Base-by-base conservation (phyloP, 129 eudicot species). In the Rutidosis leptorrhynchoides region DNA sequence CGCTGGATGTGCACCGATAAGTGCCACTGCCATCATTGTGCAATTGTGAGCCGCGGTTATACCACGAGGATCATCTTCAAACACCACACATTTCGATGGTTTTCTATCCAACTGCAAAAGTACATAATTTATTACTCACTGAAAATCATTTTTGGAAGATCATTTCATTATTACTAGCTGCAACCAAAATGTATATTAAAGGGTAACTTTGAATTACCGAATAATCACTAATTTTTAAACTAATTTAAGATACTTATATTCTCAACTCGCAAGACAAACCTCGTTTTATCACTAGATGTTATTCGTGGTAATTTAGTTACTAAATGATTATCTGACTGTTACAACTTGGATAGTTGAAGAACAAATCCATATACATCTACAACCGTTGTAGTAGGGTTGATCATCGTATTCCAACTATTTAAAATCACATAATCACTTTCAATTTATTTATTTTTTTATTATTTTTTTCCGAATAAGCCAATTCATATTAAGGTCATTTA, bases 1-100 rank as follows among this genome's bases (percentile, higher is more conserved):
- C 95, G 98, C 98, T 67, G 98, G 98, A 69, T 85, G 96, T 83
- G 91, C 84, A 68, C 98, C 98, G 67, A 92, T 92, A 27, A 92
- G 77, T 64, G 87, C 98, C 61, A 86, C 68, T 10, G 96, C 98
- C 98, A 88, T 92, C 98, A 92, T 92, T 4, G 98, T 92, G 72
- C 98, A 92, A 69, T 92, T 92, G 83, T 92, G 98, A 40, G 98
- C 98, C 7, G 98, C 98, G 35, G 98, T 83, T 68, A 88, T 81
- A 28, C 95, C 98, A 73, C 96, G 83, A 5, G 98, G 96, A 67
- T 92, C 98, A 52, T 92, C 98, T 81, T 88, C 98, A 71, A 92
- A 92, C 37, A 85, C 98, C 42, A 92, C 95, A 78, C 98, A 92
- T 76, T 85, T 92, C 24, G 98, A 85, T 55, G 98, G 98, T 65